phyloP scores from a whole-genome alignment of 768 basidiomycete genomes.

The Russula foetens region DNA sequence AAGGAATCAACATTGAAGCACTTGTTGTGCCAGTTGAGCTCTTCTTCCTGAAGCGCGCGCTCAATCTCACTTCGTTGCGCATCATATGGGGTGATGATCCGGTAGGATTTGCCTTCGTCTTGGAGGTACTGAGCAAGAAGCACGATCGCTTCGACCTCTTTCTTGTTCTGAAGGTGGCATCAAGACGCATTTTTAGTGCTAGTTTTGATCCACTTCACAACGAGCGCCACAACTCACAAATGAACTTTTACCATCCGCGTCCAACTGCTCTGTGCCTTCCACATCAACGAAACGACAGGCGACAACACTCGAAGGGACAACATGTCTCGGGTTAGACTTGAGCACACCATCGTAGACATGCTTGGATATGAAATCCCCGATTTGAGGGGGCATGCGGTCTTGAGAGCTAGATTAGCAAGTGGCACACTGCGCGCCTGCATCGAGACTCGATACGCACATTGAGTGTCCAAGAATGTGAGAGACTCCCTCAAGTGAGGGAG shows the following conservation, averaged over 20 bases:
- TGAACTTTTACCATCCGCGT: neutral
- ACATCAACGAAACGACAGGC: conserved; percentile 68
- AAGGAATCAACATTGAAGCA: conserved; percentile 76
- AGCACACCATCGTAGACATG: conserved; percentile 57
- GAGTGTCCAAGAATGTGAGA: conserved; percentile 56
- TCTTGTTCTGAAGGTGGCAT: conserved; percentile 43
- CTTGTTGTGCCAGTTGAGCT: conserved; percentile 54
- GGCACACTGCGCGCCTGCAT: neutral
- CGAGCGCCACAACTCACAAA: neutral
- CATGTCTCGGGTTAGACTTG: conserved; percentile 43
- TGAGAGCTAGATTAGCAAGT: conserved; percentile 9
- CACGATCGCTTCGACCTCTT: conserved; percentile 49
- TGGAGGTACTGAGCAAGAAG: conserved; percentile 52
- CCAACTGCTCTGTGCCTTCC: conserved; percentile 29
- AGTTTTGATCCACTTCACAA: neutral
- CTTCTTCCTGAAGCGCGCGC: conserved; percentile 38
- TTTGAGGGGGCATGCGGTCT: conserved; percentile 83
- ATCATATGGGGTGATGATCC: conserved; percentile 79
- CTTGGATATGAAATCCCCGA: conserved; percentile 64
- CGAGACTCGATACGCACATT: conserved; percentile 45
- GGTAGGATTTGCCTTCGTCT: conserved; percentile 38
- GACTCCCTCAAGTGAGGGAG: conserved; percentile 45
- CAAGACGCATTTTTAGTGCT: neutral
- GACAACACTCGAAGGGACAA: conserved; percentile 33
- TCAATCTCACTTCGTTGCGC: conserved; percentile 58